These are phyloP conservation scores for Azolla pinnata DNA, from an alignment of 75 land plant genomes.

Conservation along the genomic window DNA sequence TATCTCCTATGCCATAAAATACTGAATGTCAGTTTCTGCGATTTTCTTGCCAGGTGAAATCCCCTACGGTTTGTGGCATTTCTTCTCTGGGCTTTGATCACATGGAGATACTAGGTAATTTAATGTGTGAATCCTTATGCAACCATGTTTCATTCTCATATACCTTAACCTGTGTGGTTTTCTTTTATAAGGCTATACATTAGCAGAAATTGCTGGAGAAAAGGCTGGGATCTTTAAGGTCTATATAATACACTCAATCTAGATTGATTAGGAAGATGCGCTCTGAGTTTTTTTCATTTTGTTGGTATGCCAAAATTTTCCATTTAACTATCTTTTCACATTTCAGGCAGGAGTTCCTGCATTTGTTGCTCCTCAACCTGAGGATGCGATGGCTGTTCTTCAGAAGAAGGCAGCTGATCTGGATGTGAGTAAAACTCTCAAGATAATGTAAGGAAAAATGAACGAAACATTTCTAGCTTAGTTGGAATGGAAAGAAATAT, in stretches of 20 bases:
- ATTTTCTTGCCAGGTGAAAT: conserved; percentile 39
- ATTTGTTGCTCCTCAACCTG: conserved; percentile 61
- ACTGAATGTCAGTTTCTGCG: not conserved
- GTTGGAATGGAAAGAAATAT: not conserved
- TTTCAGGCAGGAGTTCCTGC: conserved; percentile 74
- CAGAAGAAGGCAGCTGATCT: conserved; percentile 45
- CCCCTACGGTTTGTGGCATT: conserved; percentile 79
- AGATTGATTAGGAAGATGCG: conserved; percentile 1
- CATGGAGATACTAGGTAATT: conserved; percentile 60
- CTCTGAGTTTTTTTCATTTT: no score
- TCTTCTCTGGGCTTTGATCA: conserved; percentile 83
- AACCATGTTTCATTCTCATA: not conserved
- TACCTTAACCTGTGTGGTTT: not conserved
- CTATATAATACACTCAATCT: not conserved
- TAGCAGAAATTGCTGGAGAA: conserved; percentile 62
- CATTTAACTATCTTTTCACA: no score
- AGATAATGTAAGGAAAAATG: no score
- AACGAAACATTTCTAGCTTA: not conserved
- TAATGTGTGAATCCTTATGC: conserved; percentile 1
- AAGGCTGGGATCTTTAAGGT: conserved; percentile 98
- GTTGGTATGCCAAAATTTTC: no score
- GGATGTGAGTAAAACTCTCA: conserved; percentile 29
- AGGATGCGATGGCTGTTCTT: conserved; percentile 71
- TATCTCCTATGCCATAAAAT: not conserved
- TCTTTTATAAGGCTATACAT: conserved; percentile 46